Percentiles rank a stretch among this genome's conserved stretches.
These are phyloP conservation scores for Oenanthe javanica DNA, from an alignment of 140 eudicot genomes.

Conservation along the genomic window DNA sequence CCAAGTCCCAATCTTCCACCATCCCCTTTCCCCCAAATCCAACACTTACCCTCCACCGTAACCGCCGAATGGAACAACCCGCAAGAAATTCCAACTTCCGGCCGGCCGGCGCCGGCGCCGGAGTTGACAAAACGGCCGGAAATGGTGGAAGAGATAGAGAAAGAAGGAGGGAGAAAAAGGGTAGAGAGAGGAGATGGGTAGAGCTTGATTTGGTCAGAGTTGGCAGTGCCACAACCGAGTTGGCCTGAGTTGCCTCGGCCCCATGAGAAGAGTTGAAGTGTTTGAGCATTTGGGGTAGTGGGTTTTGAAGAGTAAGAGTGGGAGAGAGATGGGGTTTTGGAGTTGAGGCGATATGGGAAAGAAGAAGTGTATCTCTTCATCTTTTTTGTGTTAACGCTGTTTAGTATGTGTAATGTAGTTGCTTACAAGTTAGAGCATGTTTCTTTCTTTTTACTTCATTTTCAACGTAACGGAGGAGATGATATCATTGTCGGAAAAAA, in stretches of 20 bases:
- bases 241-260: conserved; percentile 96
- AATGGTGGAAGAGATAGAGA: conserved; percentile 25
- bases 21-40: conserved; percentile 99
- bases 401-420: too few relatives aligned
- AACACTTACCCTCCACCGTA: conserved; percentile 64
- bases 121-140: conserved; percentile 32
- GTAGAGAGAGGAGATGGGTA: conserved; percentile 59
- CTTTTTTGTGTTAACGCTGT: too few relatives aligned
- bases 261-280: conserved; percentile 76
- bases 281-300: conserved; percentile 14
- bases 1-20: conserved; percentile 92
- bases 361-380: too few relatives aligned
- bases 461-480: too few relatives aligned
- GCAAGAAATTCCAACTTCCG: conserved; percentile 54
- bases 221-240: conserved; percentile 57
- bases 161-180: conserved; percentile 40
- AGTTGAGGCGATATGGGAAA: background rate
- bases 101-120: background rate
- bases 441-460: too few relatives aligned
- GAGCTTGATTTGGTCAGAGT: conserved; percentile 35
- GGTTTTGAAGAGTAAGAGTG: background rate
- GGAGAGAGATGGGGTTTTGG: conserved; percentile 6
- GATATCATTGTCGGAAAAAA: too few relatives aligned
- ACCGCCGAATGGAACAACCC: conserved; percentile 79
- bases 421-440: too few relatives aligned